Conservation (phyloP, 2,329 filamentous ascomycete species). For the Claviceps quebecensis region DNA sequence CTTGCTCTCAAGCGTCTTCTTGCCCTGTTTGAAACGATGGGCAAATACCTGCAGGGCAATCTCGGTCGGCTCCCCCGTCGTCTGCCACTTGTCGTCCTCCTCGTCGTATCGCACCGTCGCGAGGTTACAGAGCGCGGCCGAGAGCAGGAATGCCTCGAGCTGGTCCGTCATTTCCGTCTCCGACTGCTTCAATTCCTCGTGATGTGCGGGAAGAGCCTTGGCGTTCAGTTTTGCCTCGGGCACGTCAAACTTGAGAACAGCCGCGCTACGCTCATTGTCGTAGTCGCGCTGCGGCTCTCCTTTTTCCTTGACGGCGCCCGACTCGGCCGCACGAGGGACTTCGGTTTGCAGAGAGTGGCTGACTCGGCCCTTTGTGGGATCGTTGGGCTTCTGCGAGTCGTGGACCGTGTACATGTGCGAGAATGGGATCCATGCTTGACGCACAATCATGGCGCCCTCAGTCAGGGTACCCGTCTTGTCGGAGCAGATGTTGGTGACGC, state of each 20-base stretch:
- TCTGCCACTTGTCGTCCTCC: slow-evolving; percentile 46
- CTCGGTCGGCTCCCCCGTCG: slow-evolving; percentile 59
- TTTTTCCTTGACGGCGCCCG: slow-evolving; percentile 14
- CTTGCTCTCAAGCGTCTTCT: slow-evolving; percentile 33
- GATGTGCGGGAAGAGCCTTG: slow-evolving; percentile 7
- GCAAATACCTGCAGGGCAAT: slow-evolving; percentile 66
- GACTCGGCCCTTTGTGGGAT: slow-evolving; percentile 45
- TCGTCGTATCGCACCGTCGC: slow-evolving; percentile 43
- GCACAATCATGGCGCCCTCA: slow-evolving; percentile 55
- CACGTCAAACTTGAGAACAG: slow-evolving; percentile 48
- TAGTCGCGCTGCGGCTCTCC: slow-evolving; percentile 37
- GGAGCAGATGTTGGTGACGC: slow-evolving; percentile 59
- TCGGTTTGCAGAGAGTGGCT: slow-evolving; percentile 24
- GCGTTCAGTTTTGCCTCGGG: slow-evolving; percentile 39
- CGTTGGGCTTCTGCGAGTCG: slow-evolving; percentile 44
- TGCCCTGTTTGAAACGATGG: slow-evolving; percentile 49
- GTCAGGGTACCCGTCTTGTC: slow-evolving; percentile 61
- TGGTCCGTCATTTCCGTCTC: slow-evolving; percentile 33
- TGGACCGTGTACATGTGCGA: slow-evolving; percentile 45
- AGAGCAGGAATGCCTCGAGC: slow-evolving; percentile 37
- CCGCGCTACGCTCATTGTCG: slow-evolving; percentile 44
- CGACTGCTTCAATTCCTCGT: slow-evolving; percentile 15
- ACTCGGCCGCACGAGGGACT: not conserved
- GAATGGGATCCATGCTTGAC: slow-evolving; percentile 50
- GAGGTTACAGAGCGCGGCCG: slow-evolving; percentile 51